Evolutionary conservation across 2,329 filamentous ascomycete species (phyloP).

Genomic region (Botrytis tulipae): DNA sequence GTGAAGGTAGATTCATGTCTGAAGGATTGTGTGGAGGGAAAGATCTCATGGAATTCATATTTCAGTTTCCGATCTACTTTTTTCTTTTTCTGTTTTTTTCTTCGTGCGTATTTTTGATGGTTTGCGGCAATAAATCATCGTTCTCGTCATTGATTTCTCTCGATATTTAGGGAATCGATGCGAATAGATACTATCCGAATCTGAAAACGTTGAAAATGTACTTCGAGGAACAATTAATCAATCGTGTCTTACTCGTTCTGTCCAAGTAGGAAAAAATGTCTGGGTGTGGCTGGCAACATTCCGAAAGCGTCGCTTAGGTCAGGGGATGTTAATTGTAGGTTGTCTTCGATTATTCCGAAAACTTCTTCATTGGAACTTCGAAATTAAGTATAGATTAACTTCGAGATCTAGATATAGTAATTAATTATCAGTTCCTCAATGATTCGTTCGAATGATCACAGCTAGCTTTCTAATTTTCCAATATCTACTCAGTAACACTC

Average conservation of each 20-base stretch:
- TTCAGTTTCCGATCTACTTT: background rate
- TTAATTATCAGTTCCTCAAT: background rate
- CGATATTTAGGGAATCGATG: background rate
- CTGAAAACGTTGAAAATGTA: background rate
- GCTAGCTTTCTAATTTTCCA: background rate
- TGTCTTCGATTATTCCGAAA: background rate
- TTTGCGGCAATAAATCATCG: background rate
- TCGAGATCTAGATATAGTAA: background rate
- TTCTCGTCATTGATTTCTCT: background rate
- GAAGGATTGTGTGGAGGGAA: background rate
- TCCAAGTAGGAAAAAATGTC: background rate
- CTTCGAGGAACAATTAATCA: background rate
- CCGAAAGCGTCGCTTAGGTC: constrained; percentile 11
- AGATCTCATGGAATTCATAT: background rate
- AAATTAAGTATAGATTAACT: background rate
- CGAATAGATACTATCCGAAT: background rate
- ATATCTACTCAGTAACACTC: background rate
- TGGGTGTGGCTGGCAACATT: constrained; percentile 4
- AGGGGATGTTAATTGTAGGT: background rate
- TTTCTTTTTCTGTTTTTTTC: background rate
- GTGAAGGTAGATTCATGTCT: background rate
- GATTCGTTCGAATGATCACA: background rate
- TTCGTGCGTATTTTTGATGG: background rate
- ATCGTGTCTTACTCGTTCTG: background rate
- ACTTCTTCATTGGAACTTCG: background rate